Evolutionary conservation across 2,329 filamentous ascomycete genomes (phyloP), one percentile per base, ranked within the genome.

Genomic region (Eutypella sp.): DNA sequence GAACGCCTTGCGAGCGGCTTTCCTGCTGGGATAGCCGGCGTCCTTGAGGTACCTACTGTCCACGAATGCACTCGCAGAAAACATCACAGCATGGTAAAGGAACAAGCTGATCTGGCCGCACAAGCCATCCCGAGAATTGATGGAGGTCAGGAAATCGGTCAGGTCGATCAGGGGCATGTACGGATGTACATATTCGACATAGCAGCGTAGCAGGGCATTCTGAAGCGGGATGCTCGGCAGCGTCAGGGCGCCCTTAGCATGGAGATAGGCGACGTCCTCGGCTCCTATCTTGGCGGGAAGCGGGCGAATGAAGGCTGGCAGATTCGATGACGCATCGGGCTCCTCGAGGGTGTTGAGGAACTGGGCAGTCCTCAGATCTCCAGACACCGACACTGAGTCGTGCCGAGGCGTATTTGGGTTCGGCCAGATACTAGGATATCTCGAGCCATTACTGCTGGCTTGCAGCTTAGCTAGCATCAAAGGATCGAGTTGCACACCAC

Each of bases 31-130:
- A 61, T 89, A 96, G 2, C 92, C 92, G 19, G 87, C 89, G 41
- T 84, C 80, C 29, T 79, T 81, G 40, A 97, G 73, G 60, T 84
- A 76, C 46, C 84, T 80, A 69, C 89, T 85, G 57, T 93, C 89
- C 47, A 96, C 84, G 63, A 93, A 96, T 0, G 91, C 89, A 2
- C 87, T 87, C 1, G 87, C 90, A 2, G 89, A 85, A 63, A 96
- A 97, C 89, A 96, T 95, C 59, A 96, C 85, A 10, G 91, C 87
- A 62, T 96, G 92, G 66, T 95, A 96, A 2, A 96, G 72, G 47
- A 96, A 79, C 57, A 97, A 71, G 68, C 91, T 96, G 58, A 90
- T 76, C 61, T 82, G 84, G 9, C 85, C 84, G 55, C 80, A 75
- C 40, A 78, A 74, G 13, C 87, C 87, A 62, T 93, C 85, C 10